phyloP scores from a whole-genome alignment of 768 basidiomycete species.

The Candolleomyces eurysporus region DNA sequence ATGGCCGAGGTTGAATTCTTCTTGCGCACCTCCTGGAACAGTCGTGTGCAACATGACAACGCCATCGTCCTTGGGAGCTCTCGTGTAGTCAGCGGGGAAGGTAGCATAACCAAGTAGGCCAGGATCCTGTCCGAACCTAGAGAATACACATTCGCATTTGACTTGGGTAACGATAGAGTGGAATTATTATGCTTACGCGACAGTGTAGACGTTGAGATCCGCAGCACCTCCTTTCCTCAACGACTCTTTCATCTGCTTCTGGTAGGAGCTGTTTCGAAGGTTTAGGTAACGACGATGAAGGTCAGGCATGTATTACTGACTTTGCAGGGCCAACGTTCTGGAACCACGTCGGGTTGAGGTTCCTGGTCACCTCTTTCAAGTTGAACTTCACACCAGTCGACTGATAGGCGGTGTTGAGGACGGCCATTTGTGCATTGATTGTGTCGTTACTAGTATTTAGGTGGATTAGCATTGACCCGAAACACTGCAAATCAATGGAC shows the following conservation, averaged over 20 bases:
- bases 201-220: slow-evolving; percentile 42
- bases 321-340: slow-evolving; percentile 11
- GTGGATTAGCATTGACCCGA: slow-evolving; percentile 7
- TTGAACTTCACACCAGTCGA: slow-evolving; percentile 13
- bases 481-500: slow-evolving; percentile 7
- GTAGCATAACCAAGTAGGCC: slow-evolving; percentile 44
- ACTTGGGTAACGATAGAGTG: background rate
- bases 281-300: background rate
- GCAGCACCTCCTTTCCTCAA: slow-evolving; percentile 34
- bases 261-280: slow-evolving; percentile 15
- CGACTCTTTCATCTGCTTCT: slow-evolving; percentile 36
- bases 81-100: slow-evolving; percentile 34
- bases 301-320: background rate
- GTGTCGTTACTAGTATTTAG: slow-evolving; percentile 13
- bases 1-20: slow-evolving; percentile 33
- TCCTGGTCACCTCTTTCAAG: slow-evolving; percentile 9
- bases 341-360: slow-evolving; percentile 14
- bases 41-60: slow-evolving; percentile 30
- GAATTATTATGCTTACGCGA: slow-evolving; percentile 22
- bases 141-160: background rate
- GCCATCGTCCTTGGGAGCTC: slow-evolving; percentile 35
- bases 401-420: slow-evolving; percentile 11
- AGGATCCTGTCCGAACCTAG: slow-evolving; percentile 25
- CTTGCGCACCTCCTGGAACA: slow-evolving; percentile 30
- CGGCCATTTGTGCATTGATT: slow-evolving; percentile 13